Percentiles rank a stretch among this genome's conserved stretches.
Evolutionary conservation across 2,329 filamentous ascomycete species (phyloP).

Genomic region (Chalaropsis thielavioides): DNA sequence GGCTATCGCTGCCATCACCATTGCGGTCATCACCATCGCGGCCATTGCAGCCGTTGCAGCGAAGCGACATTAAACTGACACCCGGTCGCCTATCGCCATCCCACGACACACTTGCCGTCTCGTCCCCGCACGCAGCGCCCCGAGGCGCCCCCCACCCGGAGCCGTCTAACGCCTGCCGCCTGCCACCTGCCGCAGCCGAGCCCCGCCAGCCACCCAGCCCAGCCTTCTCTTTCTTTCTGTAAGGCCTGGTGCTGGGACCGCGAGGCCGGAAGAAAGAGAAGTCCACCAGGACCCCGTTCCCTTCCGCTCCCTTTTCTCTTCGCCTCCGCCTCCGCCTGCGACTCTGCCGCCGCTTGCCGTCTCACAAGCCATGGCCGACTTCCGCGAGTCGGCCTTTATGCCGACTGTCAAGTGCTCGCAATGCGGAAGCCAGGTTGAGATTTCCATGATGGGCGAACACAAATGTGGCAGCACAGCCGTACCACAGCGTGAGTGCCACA

Average conservation of each 20-base stretch:
- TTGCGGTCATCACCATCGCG: too few relatives aligned
- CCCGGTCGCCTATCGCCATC: too few relatives aligned
- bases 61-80: too few relatives aligned
- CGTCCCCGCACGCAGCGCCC: too few relatives aligned
- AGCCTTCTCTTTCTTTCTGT: not conserved
- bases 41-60: too few relatives aligned
- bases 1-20: too few relatives aligned
- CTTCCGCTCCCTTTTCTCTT: not conserved
- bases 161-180: not conserved
- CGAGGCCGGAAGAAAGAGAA: not conserved
- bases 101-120: too few relatives aligned
- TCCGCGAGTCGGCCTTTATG: constrained; percentile 53
- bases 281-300: not conserved
- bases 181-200: not conserved
- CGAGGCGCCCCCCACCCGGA: too few relatives aligned
- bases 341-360: not conserved
- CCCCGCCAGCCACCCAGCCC: not conserved
- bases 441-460: constrained; percentile 76
- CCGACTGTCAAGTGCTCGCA: constrained; percentile 79
- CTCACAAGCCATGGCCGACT: constrained; percentile 24
- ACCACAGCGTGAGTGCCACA: constrained; percentile 21
- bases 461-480: constrained; percentile 35
- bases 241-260: not conserved
- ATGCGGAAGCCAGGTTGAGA: constrained; percentile 65
- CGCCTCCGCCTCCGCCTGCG: not conserved